Conservation (phyloP, 139 green algal genomes). For the Eudorina sp. region DNA sequence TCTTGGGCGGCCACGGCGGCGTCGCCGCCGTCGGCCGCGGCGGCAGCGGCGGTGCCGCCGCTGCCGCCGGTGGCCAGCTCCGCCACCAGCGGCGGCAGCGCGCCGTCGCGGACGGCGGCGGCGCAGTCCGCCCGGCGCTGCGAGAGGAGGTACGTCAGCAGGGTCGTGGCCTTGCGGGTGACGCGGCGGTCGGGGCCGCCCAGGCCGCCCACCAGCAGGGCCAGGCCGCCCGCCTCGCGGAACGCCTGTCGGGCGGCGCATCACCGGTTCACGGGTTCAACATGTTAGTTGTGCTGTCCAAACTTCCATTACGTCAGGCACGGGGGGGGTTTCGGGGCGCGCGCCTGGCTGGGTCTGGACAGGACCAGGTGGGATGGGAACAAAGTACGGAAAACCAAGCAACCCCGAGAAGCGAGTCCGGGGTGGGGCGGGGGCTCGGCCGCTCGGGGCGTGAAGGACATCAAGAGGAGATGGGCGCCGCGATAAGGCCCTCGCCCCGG, state of each 20-base stretch:
- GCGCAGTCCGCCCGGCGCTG: conserved; percentile 40
- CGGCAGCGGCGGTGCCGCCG: background rate
- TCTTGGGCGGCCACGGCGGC: background rate
- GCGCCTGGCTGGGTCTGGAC: too few species aligned
- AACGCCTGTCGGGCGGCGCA: conserved; percentile 9
- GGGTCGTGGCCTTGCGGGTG: conserved; percentile 55
- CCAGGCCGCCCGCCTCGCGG: conserved; percentile 23
- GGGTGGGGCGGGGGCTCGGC: too few species aligned
- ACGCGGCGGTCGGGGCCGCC: conserved; percentile 22
- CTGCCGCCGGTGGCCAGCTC: background rate
- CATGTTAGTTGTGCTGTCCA: too few species aligned
- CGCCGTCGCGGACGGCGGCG: conserved; percentile 19
- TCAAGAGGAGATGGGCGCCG: too few species aligned
- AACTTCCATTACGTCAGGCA: too few species aligned
- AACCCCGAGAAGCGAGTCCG: too few species aligned
- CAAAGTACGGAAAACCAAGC: too few species aligned
- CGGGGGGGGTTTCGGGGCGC: too few species aligned
- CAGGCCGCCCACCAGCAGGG: background rate
- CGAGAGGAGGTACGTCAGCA: conserved; percentile 58
- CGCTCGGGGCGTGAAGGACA: too few species aligned
- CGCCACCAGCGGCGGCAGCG: conserved; percentile 21
- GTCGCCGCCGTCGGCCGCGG: background rate
- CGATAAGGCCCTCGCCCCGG: too few species aligned
- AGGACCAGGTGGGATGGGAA: too few species aligned
- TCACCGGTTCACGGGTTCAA: too few species aligned